Base-by-base conservation (phyloP, 495 filamentous ascomycete species). In the Coniosporium apollinis region DNA sequence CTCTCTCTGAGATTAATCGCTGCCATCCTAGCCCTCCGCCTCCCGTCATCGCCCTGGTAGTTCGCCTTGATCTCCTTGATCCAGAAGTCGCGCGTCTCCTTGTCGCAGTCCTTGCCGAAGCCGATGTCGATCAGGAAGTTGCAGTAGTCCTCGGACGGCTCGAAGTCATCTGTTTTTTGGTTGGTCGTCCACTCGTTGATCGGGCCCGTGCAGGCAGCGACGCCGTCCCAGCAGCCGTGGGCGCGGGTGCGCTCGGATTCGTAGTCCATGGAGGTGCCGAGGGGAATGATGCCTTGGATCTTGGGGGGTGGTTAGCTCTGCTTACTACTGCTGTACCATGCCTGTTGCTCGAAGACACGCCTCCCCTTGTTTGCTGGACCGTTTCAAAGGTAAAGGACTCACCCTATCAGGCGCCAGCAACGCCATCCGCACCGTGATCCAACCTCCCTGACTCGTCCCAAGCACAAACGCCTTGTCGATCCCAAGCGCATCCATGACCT, bases 401-500 rank as follows among this genome's bases (percentile, higher is more conserved):
- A n/a, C n/a, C n/a, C n/a, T 70, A n/a, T 74, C 66, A 0, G 72
- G 73, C 5, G 61, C 60, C 28, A 76, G 39, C 20, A 77, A 34
- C 0, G 69, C 71, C 72, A 78, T 77, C 25, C 65, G 48, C 4
- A 60, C 56, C 0, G 63, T 64, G 8, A 78, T 64, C 68, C 67
- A 78, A 0, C 70, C 72, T 1, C 74, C 74, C 45, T 78, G 73
- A 40, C 66, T 71, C 0, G 70, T 74, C 3, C 74, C 72, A 5
- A 76, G 45, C 0, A 60, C 60, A 39, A 71, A 76, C 6, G 65
- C 67, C 46, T 67, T 65, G 15, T 62, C 42, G 33, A 78, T 58
- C 1, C 60, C 55, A n/a, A 79, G 45, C 4, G 52, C 56, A 13
- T 70, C 61, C 56, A 70, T 38, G 5, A 67, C 59, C 38, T 67